Evolutionary conservation across 305 asterid species (phyloP).

Genomic region (Fraxinus xanthoxyloides): DNA sequence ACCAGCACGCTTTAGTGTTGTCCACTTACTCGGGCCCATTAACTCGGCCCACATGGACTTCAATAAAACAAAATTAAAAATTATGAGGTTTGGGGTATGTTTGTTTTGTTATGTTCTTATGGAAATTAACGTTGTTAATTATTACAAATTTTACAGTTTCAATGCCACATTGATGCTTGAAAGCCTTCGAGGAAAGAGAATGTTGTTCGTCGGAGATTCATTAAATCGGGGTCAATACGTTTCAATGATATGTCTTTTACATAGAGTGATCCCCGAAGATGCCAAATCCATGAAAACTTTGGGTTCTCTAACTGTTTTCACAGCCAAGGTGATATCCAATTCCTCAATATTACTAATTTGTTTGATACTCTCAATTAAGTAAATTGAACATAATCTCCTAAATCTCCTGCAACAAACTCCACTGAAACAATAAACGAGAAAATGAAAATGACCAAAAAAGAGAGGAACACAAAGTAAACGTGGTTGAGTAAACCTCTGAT

Average conservation of each 20-base stretch:
- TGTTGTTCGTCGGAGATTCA: constrained; percentile 36
- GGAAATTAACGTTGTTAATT: neutral
- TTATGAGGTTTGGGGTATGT: neutral
- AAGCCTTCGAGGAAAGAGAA: constrained; percentile 29
- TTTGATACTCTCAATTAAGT: neutral
- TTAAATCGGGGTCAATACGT: constrained; percentile 34
- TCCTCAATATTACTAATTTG: neutral
- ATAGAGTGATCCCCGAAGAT: constrained; percentile 23
- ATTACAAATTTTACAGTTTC: constrained; percentile 19
- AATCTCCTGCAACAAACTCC: neutral
- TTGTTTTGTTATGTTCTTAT: neutral
- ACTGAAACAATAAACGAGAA: neutral
- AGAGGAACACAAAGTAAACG: neutral
- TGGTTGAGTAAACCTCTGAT: neutral
- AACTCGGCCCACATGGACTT: neutral
- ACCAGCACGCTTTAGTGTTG: neutral
- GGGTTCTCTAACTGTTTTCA: constrained; percentile 24
- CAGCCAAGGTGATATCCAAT: constrained; percentile 26
- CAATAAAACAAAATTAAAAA: too few relatives aligned
- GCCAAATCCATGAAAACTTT: constrained; percentile 30
- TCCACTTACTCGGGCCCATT: neutral
- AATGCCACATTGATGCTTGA: constrained; percentile 29
- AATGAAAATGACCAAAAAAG: neutral
- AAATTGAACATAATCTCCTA: neutral
- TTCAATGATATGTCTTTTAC: constrained; percentile 33